Percentiles rank a stretch among this genome's conserved stretches.
phyloP scores from a whole-genome alignment of 108 stramenopile genomes.

The Conticribra guillardii region DNA sequence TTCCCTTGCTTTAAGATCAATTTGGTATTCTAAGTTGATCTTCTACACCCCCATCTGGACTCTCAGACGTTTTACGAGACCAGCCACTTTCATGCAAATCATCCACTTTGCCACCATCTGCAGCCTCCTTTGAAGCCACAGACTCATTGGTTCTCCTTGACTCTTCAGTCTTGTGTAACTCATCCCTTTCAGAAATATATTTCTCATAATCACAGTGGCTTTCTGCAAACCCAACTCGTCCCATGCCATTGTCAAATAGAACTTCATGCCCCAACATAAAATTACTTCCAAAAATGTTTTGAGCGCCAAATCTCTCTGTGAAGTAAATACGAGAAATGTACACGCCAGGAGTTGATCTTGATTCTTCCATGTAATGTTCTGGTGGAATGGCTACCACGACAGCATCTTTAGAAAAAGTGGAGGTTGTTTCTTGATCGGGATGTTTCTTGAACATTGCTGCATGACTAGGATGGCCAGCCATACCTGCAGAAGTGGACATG shows the following conservation, averaged over 20 bases:
- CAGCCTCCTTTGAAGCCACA: neutral
- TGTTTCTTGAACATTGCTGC: conserved; percentile 17
- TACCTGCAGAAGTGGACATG: conserved; percentile 5
- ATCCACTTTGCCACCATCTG: neutral
- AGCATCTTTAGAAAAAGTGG: conserved; percentile 38
- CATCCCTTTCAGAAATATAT: conserved; percentile 22
- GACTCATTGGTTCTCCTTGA: neutral
- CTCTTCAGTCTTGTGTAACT: neutral
- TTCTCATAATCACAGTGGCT: conserved; percentile 50
- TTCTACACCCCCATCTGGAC: neutral
- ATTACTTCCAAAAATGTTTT: conserved; percentile 84
- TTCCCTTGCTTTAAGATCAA: neutral
- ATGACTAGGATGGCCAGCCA: conserved; percentile 32
- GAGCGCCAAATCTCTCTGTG: conserved; percentile 64
- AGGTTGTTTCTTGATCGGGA: conserved; percentile 1
- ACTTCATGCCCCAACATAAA: conserved; percentile 92
- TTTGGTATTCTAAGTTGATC: neutral
- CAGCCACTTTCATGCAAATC: conserved; percentile 4
- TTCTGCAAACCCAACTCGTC: conserved; percentile 66
- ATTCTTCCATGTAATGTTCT: conserved; percentile 82
- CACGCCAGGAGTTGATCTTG: conserved; percentile 21
- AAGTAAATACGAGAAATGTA: conserved; percentile 76
- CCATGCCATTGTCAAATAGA: conserved; percentile 74
- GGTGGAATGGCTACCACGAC: conserved; percentile 82
- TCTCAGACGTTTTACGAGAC: conserved; percentile 1